Base-by-base conservation (phyloP, 352 stramenopile species). In the Pythium scleroteichum region DNA sequence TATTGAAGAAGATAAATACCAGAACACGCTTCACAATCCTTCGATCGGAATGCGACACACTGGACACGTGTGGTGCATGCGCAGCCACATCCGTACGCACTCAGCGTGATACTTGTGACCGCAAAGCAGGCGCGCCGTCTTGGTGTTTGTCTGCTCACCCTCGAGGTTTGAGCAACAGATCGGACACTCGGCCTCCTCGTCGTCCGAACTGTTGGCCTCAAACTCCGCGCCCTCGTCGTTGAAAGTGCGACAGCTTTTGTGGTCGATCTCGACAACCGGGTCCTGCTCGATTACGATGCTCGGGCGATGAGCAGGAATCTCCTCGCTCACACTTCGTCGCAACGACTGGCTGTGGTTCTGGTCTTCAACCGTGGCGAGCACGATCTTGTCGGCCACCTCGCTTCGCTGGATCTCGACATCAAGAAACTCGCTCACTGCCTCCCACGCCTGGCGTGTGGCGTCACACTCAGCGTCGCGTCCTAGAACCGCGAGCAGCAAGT, bases 1-100 rank as follows among this genome's bases (percentile, higher is more conserved):
- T 69, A 61, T 56, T 45, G 54, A 56, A 57, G 32, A 59, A 22
- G 48, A 62, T 64, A 56, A 57, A 56, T 64, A 56, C 45, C 10
- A 20, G 22, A 4, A 26, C 29, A 4, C 27, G 22, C 16, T 39
- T 27, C 58, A 56, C 51, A 65, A 56, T 62, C 39, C 33, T 61
- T 55, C 59, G 20, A 73, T 69, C 46, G 59, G 49, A 46, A 79
- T 62, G 41, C 72, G 79, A 40, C 85, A 94, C 59, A 88, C 79
- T 9, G 85, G 85, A 50, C 85, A 94, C 45, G 77, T 87, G 51
- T 78, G 72, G 58, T 90, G 76, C 64, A 89, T 67, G 33, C 73
- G 73, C 23, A 92, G 65, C 85, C 85, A 94, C 45, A 89, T 69
- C 38, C 72, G 68, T 19, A 91, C 72, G 52, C 85, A 94, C 50